Evolutionary conservation across 371 early-diverging fungal genomes (phyloP), one percentile per base, ranked within the genome.

Genomic region (Rhizopus sp.): DNA sequence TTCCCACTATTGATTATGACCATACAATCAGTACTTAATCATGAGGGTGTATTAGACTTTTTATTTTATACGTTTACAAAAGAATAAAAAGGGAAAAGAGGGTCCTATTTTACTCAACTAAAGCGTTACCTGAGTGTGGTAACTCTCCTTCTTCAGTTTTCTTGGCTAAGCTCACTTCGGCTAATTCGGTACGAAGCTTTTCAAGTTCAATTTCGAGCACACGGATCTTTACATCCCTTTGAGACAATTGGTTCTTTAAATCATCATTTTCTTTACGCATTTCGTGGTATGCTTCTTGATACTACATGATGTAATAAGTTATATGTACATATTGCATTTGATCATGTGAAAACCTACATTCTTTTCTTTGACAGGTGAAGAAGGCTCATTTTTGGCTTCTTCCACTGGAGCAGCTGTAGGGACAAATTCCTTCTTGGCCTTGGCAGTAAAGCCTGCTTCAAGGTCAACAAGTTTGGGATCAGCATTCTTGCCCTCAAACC

Each of bases 1-100:
- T 97, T 46, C 99, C 99, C 4, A 97, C 97, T 12, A 95, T 98
- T 58, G 98, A 98, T 64, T 98, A 97, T 71, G 99, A 97, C 79
- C 93, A 93, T 69, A 95, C 94, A 7, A 90, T 91, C 16, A 79
- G 79, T 45, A 62, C 79, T 29, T 79, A 62, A 44, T 47, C 23
- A 23, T 23, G 23, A 23, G 13, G 23, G 31, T 30, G 10, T 47
- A 4, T 16, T 13, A 44, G 6, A 5, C 7, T 47, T 31, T 4
- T 31, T 30, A 7, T 47, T 10, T 10, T 47, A 9, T 44, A 15
- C 17, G 6, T 33, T 33, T 12, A 5, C 47, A 23, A 2, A 49
- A 37, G 10, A 13, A 37, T 37, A 37, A 17, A 9, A 17, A 52
- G 33, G 35, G 39, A 17, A n/a, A 17, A 17, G 35, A 34, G 31